phyloP scores from a whole-genome alignment of 2,329 filamentous ascomycete species.

The Curvularia eragrostidis region DNA sequence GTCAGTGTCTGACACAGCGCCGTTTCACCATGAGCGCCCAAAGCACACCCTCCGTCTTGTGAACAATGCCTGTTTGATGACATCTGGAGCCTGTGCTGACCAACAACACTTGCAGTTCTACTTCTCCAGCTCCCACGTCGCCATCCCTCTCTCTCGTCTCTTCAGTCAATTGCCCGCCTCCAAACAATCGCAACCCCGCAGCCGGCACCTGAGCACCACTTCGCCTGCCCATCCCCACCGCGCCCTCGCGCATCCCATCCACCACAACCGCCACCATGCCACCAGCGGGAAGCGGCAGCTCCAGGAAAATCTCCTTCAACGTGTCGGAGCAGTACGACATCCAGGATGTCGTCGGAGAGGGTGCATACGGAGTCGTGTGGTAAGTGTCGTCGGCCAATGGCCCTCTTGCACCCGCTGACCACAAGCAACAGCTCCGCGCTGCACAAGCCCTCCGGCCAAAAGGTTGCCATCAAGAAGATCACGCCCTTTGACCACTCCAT shows the following conservation, averaged over 20 bases:
- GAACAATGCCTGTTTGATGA: conserved; percentile 23
- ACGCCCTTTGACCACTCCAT: conserved; percentile 99
- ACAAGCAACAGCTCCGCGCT: conserved; percentile 76
- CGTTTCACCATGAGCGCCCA: conserved; percentile 38
- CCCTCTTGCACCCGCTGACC: conserved; percentile 27
- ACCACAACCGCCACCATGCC: conserved; percentile 42
- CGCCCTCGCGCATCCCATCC: conserved; percentile 29
- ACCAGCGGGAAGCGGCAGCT: conserved; percentile 57
- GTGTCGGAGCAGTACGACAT: conserved; percentile 99
- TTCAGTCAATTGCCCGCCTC: conserved; percentile 1
- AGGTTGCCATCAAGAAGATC: conserved; percentile 99
- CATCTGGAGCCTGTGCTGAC: conserved; percentile 29
- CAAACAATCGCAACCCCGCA: conserved; percentile 19
- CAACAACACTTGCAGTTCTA: conserved; percentile 26
- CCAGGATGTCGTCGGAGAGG: conserved; percentile 98
- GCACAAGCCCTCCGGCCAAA: conserved; percentile 97
- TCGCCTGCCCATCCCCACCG: conserved; percentile 20
- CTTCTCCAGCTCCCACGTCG: conserved; percentile 9
- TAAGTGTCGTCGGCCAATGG: conserved; percentile 57
- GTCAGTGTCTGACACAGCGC: conserved; percentile 30
- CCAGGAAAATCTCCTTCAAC: conserved; percentile 98
- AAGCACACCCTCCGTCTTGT: conserved; percentile 27
- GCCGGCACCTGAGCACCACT: conserved; percentile 19
- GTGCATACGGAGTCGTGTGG: conserved; percentile 98
- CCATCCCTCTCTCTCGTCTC: not conserved